Percentiles rank a stretch among this genome's conserved stretches.
Evolutionary conservation across 2,329 filamentous ascomycete genomes (phyloP).

Genomic region (Penicillium sp.): DNA sequence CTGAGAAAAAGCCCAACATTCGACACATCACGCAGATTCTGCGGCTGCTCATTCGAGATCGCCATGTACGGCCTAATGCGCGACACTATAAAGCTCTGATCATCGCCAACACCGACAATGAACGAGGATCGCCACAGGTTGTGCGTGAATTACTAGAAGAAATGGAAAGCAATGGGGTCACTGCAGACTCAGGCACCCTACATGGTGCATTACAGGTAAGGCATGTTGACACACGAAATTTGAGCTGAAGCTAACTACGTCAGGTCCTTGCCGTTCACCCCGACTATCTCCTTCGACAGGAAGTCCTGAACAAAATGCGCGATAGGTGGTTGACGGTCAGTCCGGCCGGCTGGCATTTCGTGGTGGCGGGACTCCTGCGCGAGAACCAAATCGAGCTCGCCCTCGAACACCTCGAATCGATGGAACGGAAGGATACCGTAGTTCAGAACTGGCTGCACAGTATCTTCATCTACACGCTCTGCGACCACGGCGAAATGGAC

Average conservation of each 20-base stretch:
- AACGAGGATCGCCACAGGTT: slow-evolving; percentile 65
- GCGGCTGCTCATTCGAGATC: slow-evolving; percentile 40
- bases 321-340: slow-evolving; percentile 68
- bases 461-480: slow-evolving; percentile 72
- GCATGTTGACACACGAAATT: background rate
- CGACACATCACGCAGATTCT: slow-evolving; percentile 33
- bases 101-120: slow-evolving; percentile 65
- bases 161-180: slow-evolving; percentile 64
- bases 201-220: slow-evolving; percentile 69
- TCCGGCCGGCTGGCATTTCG: slow-evolving; percentile 63
- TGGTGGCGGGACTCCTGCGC: slow-evolving; percentile 73
- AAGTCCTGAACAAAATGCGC: slow-evolving; percentile 66
- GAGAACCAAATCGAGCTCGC: slow-evolving; percentile 84
- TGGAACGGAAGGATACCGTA: slow-evolving; percentile 58
- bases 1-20: slow-evolving; percentile 26
- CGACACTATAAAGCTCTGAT: slow-evolving; percentile 72
- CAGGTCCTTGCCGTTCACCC: slow-evolving; percentile 76
- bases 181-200: slow-evolving; percentile 67
- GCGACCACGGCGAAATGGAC: slow-evolving; percentile 71
- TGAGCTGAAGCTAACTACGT: background rate
- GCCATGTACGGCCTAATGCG: slow-evolving; percentile 36
- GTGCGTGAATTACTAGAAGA: slow-evolving; percentile 69
- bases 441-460: slow-evolving; percentile 76
- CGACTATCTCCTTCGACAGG: slow-evolving; percentile 73
- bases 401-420: slow-evolving; percentile 66